A percentile compares a stretch with the other conserved stretches of the same genome.
phyloP scores from a whole-genome alignment of 164 flowering plant genomes.

The Vitis riparia region DNA sequence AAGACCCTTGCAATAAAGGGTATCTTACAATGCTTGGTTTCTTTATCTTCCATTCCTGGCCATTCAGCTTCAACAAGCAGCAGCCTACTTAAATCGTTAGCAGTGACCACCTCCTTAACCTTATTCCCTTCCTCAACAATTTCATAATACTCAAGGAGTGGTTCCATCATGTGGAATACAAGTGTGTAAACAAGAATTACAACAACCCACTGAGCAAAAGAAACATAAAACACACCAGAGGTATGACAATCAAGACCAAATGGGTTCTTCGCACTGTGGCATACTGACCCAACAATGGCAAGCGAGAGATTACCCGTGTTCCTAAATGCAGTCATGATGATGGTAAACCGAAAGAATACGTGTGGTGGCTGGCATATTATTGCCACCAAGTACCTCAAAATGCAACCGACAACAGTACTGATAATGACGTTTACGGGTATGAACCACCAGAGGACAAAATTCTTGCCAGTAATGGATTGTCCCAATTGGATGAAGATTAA shows the following conservation, averaged over 20 bases:
- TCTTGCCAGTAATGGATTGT: conserved; percentile 41
- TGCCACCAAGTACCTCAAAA: conserved; percentile 57
- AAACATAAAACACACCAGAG: conserved; percentile 58
- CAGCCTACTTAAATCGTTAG: conserved; percentile 37
- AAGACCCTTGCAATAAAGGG: conserved; percentile 61
- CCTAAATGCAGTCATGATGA: conserved; percentile 67
- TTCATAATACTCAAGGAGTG: conserved; percentile 61
- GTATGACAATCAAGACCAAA: conserved; percentile 54
- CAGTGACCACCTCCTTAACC: conserved; percentile 13
- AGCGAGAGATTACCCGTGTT: conserved; percentile 68
- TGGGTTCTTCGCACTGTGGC: conserved; percentile 42
- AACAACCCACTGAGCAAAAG: conserved; percentile 73
- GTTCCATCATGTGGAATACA: conserved; percentile 85
- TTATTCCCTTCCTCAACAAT: conserved; percentile 24
- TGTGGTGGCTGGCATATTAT: conserved; percentile 60
- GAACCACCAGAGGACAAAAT: conserved; percentile 64
- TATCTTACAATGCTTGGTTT: conserved; percentile 55
- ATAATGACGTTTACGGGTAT: conserved; percentile 65
- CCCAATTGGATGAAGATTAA: conserved; percentile 58
- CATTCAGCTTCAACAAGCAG: conserved; percentile 68
- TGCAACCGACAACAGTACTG: conserved; percentile 53
- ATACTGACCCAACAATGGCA: conserved; percentile 58
- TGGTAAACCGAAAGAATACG: conserved; percentile 46
- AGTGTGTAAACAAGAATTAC: conserved; percentile 68
- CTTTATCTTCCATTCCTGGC: conserved; percentile 70